phyloP scores from a whole-genome alignment of 805 yeast species.

The Starmerella vitae region DNA sequence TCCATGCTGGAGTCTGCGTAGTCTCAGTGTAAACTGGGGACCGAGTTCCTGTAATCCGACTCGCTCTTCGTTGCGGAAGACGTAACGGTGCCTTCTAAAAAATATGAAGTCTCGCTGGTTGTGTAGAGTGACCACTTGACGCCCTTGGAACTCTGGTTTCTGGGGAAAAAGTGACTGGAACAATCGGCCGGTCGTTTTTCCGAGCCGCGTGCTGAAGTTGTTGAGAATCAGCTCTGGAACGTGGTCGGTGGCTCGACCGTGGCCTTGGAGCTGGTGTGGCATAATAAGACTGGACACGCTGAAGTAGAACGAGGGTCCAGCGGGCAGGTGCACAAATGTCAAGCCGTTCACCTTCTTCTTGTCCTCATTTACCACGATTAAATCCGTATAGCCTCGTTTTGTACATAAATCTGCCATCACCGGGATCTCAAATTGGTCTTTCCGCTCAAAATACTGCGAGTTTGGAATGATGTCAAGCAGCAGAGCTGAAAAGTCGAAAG shows the following conservation, averaged over 20 bases:
- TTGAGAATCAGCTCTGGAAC: constrained; percentile 84
- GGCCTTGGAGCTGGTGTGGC: constrained; percentile 66
- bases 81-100: constrained; percentile 87
- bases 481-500: constrained; percentile 80
- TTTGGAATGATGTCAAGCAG: constrained; percentile 76
- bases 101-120: constrained; percentile 93
- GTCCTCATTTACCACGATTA: constrained; percentile 84
- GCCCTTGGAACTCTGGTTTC: constrained; percentile 83
- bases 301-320: constrained; percentile 90
- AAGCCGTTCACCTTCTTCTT: constrained; percentile 84
- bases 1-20: constrained; percentile 84
- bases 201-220: constrained; percentile 83
- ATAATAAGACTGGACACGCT: constrained; percentile 64
- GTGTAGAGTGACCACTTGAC: constrained; percentile 91
- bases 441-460: constrained; percentile 74
- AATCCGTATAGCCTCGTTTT: constrained; percentile 75
- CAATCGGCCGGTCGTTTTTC: constrained; percentile 81
- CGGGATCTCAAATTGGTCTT: constrained; percentile 66
- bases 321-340: constrained; percentile 86
- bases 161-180: constrained; percentile 90
- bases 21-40: constrained; percentile 83
- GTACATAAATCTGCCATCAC: constrained; percentile 76
- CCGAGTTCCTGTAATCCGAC: constrained; percentile 95
- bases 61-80: constrained; percentile 76
- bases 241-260: constrained; percentile 82